Conservation (phyloP, 768 basidiomycete species). For the Boletus fagicola region DNA sequence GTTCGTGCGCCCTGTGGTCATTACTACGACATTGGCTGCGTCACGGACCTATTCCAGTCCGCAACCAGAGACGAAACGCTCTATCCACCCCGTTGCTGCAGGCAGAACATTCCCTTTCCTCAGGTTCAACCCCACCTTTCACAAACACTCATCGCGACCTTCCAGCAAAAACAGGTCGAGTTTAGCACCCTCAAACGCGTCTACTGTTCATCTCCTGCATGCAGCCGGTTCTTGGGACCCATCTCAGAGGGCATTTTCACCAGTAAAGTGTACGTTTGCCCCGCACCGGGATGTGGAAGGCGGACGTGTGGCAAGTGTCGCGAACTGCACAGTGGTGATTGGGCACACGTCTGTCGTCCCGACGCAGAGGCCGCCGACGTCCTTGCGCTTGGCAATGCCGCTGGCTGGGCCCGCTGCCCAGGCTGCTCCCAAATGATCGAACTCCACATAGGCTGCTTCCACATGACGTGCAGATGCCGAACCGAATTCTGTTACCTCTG, state of each 20-base stretch:
- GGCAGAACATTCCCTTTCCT: constrained; percentile 28
- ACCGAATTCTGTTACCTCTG: constrained; percentile 48
- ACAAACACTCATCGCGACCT: constrained; percentile 14
- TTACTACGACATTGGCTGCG: constrained; percentile 35
- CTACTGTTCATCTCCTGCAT: constrained; percentile 37
- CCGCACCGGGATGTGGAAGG: constrained; percentile 17
- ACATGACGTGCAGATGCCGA: constrained; percentile 41
- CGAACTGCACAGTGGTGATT: constrained; percentile 21
- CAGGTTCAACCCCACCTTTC: constrained; percentile 28
- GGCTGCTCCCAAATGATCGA: constrained; percentile 41
- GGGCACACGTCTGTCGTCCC: constrained; percentile 26
- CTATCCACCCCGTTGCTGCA: constrained; percentile 42
- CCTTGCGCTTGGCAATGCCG: constrained; percentile 23
- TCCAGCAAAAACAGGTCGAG: constrained; percentile 31
- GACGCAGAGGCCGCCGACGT: constrained; percentile 27
- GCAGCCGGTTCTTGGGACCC: constrained; percentile 39
- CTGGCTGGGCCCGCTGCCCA: constrained; percentile 41
- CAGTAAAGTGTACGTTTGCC: constrained; percentile 18
- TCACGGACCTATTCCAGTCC: constrained; percentile 34
- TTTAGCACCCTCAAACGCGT: constrained; percentile 36
- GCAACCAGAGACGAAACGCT: constrained; percentile 39
- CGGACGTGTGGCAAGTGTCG: constrained; percentile 30
- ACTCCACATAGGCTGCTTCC: constrained; percentile 37
- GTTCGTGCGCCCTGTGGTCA: constrained; percentile 36
- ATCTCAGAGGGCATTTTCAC: constrained; percentile 28